Base-by-base conservation (phyloP, 192 early-diverging fungal genomes). In the Umbelopsis ramanniana region DNA sequence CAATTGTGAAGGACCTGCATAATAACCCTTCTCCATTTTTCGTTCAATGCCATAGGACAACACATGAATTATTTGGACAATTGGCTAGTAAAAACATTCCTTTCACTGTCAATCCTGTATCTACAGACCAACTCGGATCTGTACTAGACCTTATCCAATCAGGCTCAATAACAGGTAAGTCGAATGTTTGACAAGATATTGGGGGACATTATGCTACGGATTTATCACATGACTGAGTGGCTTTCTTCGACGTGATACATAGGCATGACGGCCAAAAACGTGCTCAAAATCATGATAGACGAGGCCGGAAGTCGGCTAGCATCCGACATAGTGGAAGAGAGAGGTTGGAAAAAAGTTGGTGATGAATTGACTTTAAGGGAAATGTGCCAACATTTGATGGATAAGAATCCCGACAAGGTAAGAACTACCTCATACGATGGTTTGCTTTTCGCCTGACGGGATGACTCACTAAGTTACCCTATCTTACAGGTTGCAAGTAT, bases 211-310 rank as follows among this genome's bases (percentile, higher is more conserved):
- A 43, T 11, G 40, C 40, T 43, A 43, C 11, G 29, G 29, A 43
- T 43, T 52, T 67, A 22, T 38, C 33, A 70, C 46, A 68, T 69
- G 47, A 82, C 79, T 70, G 40, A 40, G 72, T 19, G 46, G 55
- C 21, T n/a, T n/a, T 68, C 12, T 23, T 50, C 52, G 12, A 52
- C 40, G n/a, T 35, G 23, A 26, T 46, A 6, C 0, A 21, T 38
- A 79, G 76, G 87, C 6, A 85, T 83, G 12, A 82, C 85, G 10
- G 94, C 89, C 0, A 95, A 95, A 79, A 77, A 85, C 38, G 81
- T 94, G 8, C 79, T 97, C 19, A 79, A 85, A 17, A 46, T 84
- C 24, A 91, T 94, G 86, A 79, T 97, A 47, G 83, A 89, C 37
- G 91, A 88, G 2, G 84, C 90, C 24, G 52, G 67, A 43, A 45